phyloP scores from a whole-genome alignment of 2,329 filamentous ascomycete species.

The Chaetothyriales sp. region DNA sequence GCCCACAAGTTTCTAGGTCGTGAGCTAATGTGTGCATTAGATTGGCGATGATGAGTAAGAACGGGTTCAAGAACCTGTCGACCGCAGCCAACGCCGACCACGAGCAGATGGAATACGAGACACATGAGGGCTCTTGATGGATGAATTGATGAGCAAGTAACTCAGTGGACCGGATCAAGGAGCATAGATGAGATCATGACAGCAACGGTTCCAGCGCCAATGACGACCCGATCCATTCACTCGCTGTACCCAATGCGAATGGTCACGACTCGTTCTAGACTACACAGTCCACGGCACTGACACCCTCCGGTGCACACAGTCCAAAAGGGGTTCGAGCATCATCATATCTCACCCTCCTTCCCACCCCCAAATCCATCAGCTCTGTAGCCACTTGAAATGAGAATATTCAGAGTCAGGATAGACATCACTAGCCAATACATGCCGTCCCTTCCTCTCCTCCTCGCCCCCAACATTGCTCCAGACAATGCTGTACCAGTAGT shows the following conservation, averaged over 20 bases:
- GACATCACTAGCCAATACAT: neutral
- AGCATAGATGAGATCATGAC: neutral
- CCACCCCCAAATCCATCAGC: neutral
- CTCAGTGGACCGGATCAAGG: neutral
- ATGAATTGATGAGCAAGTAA: neutral
- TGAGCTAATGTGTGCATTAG: constrained; percentile 36
- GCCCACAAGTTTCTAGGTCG: neutral
- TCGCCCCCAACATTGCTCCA: too few relatives aligned
- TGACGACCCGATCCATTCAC: neutral
- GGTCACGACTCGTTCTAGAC: neutral
- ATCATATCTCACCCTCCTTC: neutral
- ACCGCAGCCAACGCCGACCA: neutral
- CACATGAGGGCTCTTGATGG: neutral
- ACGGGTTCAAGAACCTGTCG: neutral
- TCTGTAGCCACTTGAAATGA: neutral
- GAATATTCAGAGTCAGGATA: neutral
- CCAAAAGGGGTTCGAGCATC: neutral
- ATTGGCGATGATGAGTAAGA: constrained; percentile 46
- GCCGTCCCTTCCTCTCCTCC: too few relatives aligned
- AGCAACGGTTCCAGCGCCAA: neutral
- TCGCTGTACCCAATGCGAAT: neutral
- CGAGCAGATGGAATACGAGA: neutral
- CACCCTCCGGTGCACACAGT: neutral
- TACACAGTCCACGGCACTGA: neutral
- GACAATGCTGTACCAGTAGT: too few relatives aligned